A percentile compares a stretch with the other conserved stretches of the same genome.
phyloP scores from a whole-genome alignment of 2,329 filamentous ascomycete genomes.

The Sporothrix dimorphospora region DNA sequence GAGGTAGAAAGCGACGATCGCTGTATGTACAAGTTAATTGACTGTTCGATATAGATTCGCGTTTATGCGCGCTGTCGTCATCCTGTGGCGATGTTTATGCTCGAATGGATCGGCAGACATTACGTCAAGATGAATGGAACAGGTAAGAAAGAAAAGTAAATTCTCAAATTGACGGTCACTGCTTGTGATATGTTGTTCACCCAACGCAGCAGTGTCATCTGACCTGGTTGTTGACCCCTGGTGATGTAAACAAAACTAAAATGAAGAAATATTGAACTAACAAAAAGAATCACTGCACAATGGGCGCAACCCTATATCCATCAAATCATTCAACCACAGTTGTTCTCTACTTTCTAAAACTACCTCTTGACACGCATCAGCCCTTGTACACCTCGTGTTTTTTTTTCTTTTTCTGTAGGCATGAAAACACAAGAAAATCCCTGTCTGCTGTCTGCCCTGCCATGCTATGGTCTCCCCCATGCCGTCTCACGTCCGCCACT shows the following conservation, averaged over 20 bases:
- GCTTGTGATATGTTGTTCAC: too few species aligned
- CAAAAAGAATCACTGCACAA: not conserved
- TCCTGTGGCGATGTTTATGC: conserved; percentile 16
- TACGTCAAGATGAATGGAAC: not conserved
- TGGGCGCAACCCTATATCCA: not conserved
- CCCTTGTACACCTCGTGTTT: not conserved
- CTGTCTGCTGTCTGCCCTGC: not conserved
- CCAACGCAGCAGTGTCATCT: not conserved
- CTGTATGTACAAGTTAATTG: not conserved
- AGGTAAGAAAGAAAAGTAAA: not conserved
- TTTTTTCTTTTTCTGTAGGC: too few species aligned
- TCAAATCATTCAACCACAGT: not conserved
- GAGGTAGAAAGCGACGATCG: not conserved
- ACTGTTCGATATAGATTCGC: not conserved
- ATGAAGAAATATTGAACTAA: not conserved
- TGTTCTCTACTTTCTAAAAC: not conserved
- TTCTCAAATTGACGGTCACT: not conserved
- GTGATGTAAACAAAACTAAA: not conserved
- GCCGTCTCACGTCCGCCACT: conserved; percentile 4
- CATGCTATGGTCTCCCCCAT: not conserved
- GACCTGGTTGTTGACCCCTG: not conserved
- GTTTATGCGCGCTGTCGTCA: conserved; percentile 1
- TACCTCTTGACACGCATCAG: not conserved
- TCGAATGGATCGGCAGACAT: not conserved
- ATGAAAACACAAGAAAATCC: too few species aligned